These are phyloP conservation scores for Trichoderma brevicompactum DNA, from an alignment of 2,329 filamentous ascomycete species.

Conservation along the genomic window DNA sequence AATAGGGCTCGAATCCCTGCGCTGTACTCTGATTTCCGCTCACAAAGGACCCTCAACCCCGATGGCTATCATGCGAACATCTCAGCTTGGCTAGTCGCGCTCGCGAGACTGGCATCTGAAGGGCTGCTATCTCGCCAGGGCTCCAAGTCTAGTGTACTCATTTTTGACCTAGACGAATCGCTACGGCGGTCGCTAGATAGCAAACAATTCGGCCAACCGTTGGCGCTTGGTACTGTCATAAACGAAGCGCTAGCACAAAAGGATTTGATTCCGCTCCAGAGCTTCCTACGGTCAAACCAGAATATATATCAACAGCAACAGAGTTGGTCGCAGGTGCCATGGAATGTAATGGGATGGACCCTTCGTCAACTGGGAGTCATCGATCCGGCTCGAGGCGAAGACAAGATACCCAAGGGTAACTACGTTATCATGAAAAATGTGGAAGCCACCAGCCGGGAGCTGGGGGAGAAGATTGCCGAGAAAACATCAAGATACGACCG, in stretches of 20 bases:
- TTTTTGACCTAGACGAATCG: conserved; percentile 61
- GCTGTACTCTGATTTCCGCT: conserved; percentile 84
- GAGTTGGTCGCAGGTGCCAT: conserved; percentile 68
- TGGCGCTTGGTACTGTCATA: conserved; percentile 79
- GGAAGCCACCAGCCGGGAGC: conserved; percentile 60
- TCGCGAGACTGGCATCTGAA: conserved; percentile 69
- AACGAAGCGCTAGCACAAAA: conserved; percentile 71
- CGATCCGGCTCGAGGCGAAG: conserved; percentile 51
- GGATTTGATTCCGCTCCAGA: conserved; percentile 70
- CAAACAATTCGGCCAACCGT: conserved; percentile 77
- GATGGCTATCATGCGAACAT: conserved; percentile 85
- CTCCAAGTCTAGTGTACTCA: conserved; percentile 52
- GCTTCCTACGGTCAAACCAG: conserved; percentile 67
- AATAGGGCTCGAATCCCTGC: conserved; percentile 75
- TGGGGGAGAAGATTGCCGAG: conserved; percentile 51
- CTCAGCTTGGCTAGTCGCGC: conserved; percentile 74
- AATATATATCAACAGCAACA: conserved; percentile 72
- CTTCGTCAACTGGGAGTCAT: conserved; percentile 69
- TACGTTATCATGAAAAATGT: conserved; percentile 70
- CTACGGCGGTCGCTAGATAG: conserved; percentile 74
- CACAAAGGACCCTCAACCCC: conserved; percentile 76
- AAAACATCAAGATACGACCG: conserved; percentile 63
- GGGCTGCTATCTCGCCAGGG: conserved; percentile 56
- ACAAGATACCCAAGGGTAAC: conserved; percentile 62
- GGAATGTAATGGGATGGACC: conserved; percentile 76